Evolutionary conservation across 2,329 filamentous ascomycete species (phyloP).

Genomic region (Colletotrichum scovillei): DNA sequence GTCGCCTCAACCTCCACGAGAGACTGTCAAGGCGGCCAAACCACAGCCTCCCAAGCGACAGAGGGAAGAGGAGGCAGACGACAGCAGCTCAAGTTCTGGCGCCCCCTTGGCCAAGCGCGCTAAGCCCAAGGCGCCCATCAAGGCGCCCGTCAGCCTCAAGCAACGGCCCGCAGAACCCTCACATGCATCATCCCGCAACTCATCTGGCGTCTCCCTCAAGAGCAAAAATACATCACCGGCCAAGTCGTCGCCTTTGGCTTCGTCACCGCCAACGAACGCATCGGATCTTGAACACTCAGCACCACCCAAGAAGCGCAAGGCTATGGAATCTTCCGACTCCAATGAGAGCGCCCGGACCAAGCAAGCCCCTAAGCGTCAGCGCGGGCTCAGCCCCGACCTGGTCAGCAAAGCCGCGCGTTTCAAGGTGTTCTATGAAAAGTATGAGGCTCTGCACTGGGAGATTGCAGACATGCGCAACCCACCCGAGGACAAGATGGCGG

Average conservation of each 20-base stretch:
- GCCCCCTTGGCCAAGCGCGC: constrained; percentile 69
- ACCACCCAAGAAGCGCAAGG: constrained; percentile 57
- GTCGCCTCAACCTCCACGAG: constrained; percentile 36
- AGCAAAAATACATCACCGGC: constrained; percentile 63
- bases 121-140: constrained; percentile 59
- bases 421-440: constrained; percentile 66
- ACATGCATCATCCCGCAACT: constrained; percentile 57
- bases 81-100: constrained; percentile 70
- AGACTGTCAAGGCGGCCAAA: constrained; percentile 46
- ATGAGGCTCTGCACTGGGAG: constrained; percentile 67
- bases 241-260: constrained; percentile 74
- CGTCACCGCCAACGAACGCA: constrained; percentile 73
- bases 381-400: constrained; percentile 57
- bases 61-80: constrained; percentile 60
- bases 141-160: constrained; percentile 46
- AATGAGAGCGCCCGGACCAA: constrained; percentile 33
- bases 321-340: constrained; percentile 38
- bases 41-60: constrained; percentile 58
- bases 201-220: constrained; percentile 53
- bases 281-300: constrained; percentile 67
- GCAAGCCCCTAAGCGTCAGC: constrained; percentile 49
- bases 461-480: constrained; percentile 63
- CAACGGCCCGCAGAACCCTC: constrained; percentile 61
- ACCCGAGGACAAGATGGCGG: constrained; percentile 60
- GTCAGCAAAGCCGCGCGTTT: constrained; percentile 66